phyloP scores from a whole-genome alignment of 164 flowering plant species.

The Tetracentron sinense region DNA sequence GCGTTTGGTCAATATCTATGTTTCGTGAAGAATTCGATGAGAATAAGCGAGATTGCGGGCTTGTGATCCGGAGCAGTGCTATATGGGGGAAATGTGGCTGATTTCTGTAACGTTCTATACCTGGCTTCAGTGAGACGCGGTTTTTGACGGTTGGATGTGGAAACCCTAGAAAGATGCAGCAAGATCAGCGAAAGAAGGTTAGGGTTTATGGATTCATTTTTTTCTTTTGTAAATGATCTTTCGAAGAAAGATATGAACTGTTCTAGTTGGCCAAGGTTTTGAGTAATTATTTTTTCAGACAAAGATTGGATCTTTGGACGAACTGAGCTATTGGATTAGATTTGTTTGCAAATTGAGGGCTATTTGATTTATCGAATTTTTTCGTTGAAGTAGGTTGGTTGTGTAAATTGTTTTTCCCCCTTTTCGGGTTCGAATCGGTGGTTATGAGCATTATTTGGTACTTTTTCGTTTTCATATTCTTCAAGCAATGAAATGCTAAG shows the following conservation, averaged over 20 bases:
- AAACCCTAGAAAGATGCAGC: conserved; percentile 48
- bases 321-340: background rate
- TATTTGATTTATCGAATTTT: background rate
- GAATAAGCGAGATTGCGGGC: conserved; percentile 47
- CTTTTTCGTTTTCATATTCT: background rate
- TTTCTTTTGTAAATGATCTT: background rate
- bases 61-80: conserved; percentile 70
- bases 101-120: conserved; percentile 7
- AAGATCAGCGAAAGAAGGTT: conserved; percentile 77
- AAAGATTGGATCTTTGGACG: background rate
- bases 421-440: no score
- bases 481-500: background rate
- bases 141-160: conserved; percentile 9
- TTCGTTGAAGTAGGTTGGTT: no score
- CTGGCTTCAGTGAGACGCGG: conserved; percentile 4
- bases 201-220: conserved; percentile 6
- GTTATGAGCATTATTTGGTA: no score
- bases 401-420: no score
- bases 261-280: background rate
- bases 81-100: conserved; percentile 88
- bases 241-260: background rate
- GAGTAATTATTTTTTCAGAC: background rate
- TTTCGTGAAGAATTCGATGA: conserved; percentile 32
- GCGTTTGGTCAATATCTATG: conserved; percentile 29
- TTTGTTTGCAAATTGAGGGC: background rate